These are phyloP conservation scores for Leccinum subspadiceum DNA, from an alignment of 1,284 basidiomycete species.

Conservation along the genomic window DNA sequence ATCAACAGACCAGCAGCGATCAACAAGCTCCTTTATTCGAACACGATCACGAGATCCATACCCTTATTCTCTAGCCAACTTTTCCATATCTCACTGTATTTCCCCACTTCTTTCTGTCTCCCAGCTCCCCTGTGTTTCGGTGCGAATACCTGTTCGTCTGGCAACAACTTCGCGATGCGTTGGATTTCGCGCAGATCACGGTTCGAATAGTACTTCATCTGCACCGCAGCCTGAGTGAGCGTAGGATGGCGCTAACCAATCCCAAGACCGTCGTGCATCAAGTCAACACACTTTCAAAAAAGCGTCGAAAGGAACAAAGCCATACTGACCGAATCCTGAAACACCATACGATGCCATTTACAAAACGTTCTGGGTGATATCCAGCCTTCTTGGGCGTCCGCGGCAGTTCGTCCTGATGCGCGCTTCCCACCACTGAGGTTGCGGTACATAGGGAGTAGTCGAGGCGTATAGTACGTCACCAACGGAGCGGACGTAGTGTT, in stretches of 20 bases:
- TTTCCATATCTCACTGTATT: slow-evolving; percentile 36
- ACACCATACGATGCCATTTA: slow-evolving; percentile 45
- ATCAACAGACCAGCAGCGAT: not conserved
- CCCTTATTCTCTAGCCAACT: slow-evolving; percentile 33
- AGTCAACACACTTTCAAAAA: not conserved
- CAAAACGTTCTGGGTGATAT: slow-evolving; percentile 35
- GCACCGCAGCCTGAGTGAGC: slow-evolving; percentile 27
- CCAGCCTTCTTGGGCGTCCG: slow-evolving; percentile 8
- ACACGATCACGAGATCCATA: slow-evolving; percentile 24
- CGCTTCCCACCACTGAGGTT: slow-evolving; percentile 1
- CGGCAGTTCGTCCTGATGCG: not conserved
- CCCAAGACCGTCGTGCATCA: not conserved
- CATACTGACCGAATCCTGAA: slow-evolving; percentile 33
- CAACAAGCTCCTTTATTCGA: slow-evolving; percentile 14
- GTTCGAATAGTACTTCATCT: slow-evolving; percentile 35
- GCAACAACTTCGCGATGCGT: slow-evolving; percentile 35
- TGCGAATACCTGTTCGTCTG: slow-evolving; percentile 34
- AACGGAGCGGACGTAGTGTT: slow-evolving; percentile 9
- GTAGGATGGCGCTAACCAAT: slow-evolving; percentile 35
- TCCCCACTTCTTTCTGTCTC: slow-evolving; percentile 14
- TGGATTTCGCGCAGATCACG: slow-evolving; percentile 39
- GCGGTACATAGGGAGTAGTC: slow-evolving; percentile 32
- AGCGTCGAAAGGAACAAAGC: not conserved
- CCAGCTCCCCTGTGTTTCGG: not conserved
- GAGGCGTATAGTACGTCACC: slow-evolving; percentile 30